Evolutionary conservation across 2,329 filamentous ascomycete genomes (phyloP).

Genomic region (Monilinia vaccinii-corymbosi): DNA sequence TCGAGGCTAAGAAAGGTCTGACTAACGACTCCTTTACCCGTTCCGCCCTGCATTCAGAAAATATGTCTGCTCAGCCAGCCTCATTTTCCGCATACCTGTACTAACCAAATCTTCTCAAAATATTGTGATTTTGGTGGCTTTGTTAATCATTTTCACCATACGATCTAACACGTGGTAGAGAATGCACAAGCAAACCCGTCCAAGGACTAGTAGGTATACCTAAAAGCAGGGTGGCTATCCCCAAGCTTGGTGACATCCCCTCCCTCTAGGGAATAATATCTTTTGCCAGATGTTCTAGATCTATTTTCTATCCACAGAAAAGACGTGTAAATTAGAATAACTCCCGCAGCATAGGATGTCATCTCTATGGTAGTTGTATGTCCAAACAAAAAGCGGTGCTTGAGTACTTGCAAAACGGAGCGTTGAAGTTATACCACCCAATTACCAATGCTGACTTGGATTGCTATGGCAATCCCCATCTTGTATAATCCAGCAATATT

Average conservation of each 20-base stretch:
- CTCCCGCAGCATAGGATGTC: not conserved
- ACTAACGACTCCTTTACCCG: not conserved
- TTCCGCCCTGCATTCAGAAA: too few species aligned
- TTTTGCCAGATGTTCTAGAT: not conserved
- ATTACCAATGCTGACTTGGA: not conserved
- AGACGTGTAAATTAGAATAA: not conserved
- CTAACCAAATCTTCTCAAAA: not conserved
- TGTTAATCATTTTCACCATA: not conserved
- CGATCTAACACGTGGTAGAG: not conserved
- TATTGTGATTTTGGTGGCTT: not conserved
- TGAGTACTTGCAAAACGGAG: not conserved
- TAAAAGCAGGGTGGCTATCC: not conserved
- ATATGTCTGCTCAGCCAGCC: not conserved
- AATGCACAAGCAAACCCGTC: accelerated
- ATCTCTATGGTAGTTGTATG: not conserved
- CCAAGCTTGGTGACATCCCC: not conserved
- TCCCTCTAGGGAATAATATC: not conserved
- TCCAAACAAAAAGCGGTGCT: not conserved
- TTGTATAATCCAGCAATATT: not conserved
- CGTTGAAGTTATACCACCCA: not conserved
- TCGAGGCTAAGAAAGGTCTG: not conserved
- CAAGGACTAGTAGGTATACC: not conserved
- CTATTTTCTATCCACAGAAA: not conserved
- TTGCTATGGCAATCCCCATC: not conserved
- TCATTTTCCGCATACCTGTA: not conserved